Conservation (phyloP, 192 early-diverging fungal species). For the Chytriomyces confervae region DNA sequence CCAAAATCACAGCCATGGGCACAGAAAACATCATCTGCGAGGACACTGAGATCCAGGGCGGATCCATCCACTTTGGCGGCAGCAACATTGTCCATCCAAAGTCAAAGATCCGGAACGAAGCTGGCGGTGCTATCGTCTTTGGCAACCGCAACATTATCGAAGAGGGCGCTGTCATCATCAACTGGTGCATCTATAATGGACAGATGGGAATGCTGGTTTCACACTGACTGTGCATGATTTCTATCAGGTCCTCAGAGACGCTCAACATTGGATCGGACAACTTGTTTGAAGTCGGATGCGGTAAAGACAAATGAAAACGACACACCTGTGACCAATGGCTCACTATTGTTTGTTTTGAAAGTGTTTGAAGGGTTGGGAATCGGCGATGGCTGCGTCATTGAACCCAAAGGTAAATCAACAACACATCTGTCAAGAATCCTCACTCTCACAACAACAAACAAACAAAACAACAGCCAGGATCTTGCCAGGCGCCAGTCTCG, state of each 20-base stretch:
- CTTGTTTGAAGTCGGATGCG: conserved; percentile 74
- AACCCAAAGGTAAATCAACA: conserved; percentile 61
- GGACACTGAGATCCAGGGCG: conserved; percentile 45
- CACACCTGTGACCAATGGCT: not conserved
- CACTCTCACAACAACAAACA: not conserved
- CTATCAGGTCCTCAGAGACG: conserved; percentile 30
- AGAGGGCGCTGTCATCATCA: conserved; percentile 73
- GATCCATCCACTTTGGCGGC: conserved; percentile 33
- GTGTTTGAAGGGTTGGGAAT: conserved; percentile 68
- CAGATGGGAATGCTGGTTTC: not conserved
- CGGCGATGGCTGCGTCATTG: conserved; percentile 70
- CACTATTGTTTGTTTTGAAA: conserved; percentile 35
- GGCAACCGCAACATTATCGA: conserved; percentile 78
- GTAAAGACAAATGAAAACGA: conserved; percentile 49
- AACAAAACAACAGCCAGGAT: conserved; percentile 54
- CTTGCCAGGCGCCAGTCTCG: conserved; percentile 60
- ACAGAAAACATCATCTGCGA: conserved; percentile 42
- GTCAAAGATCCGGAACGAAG: conserved; percentile 61
- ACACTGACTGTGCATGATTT: not conserved
- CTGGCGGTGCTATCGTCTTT: conserved; percentile 68
- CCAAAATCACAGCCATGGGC: conserved; percentile 9
- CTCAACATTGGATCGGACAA: conserved; percentile 76
- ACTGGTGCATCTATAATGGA: conserved; percentile 53
- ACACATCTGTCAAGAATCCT: not conserved
- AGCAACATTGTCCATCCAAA: conserved; percentile 72